These are phyloP conservation scores for Solanum commersonii DNA, from an alignment of 257 asterid species.

Conservation along the genomic window DNA sequence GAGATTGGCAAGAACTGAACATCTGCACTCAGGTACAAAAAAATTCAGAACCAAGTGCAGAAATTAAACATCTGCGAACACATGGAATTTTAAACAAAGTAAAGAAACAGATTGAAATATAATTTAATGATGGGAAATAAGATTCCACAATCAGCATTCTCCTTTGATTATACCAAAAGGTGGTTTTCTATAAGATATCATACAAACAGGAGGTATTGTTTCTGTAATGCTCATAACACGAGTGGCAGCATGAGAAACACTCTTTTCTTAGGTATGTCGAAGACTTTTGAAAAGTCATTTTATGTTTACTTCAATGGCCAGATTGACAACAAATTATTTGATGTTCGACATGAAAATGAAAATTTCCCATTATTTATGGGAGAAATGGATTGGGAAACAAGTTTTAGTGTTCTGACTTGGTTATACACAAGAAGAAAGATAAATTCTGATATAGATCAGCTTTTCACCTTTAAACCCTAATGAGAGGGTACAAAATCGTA, in stretches of 20 bases:
- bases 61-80: not conserved
- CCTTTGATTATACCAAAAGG: not conserved
- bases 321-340: not conserved
- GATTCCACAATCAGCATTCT: not conserved
- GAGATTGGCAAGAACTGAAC: slow-evolving; percentile 92
- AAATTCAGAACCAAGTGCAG: not conserved
- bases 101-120: not conserved
- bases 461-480: not conserved
- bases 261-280: not conserved
- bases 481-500: not conserved
- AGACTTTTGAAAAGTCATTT: not conserved
- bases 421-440: not conserved
- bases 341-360: not conserved
- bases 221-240: not conserved
- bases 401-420: not conserved
- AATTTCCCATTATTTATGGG: not conserved
- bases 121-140: not conserved
- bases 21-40: slow-evolving; percentile 32
- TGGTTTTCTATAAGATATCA: not conserved
- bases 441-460: not conserved
- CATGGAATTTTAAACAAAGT: not conserved
- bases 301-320: not conserved
- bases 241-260: not conserved
- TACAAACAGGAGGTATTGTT: not conserved
- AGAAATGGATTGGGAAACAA: not conserved